Evolutionary conservation across 1,139 yeast species (phyloP), one percentile per base, ranked within the genome.

Genomic region (Yamadazyma dendronema): DNA sequence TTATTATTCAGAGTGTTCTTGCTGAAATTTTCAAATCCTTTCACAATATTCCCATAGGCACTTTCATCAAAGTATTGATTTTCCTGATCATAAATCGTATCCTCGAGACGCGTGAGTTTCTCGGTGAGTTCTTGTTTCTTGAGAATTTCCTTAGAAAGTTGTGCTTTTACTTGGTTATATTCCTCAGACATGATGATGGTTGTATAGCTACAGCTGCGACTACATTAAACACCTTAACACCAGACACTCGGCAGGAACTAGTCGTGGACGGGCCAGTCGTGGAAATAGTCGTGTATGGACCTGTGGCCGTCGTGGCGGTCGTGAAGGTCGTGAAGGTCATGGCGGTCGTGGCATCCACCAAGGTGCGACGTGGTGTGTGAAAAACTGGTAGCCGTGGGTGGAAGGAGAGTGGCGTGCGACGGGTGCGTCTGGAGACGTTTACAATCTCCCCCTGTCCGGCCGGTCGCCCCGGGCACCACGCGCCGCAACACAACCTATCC

Each of bases 1-100:
- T 68, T 72, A 36, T 64, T 64, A 33, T 54, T 49, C 11, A 64
- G 52, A 9, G 64, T 47, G 16, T 28, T 39, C 54, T 85, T 86
- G 37, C 82, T 71, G 56, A 86, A 85, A 50, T 80, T 84, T 41
- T 90, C 97, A 54, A 89, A 90, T 0, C 97, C 97, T 48, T 84
- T 84, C 24, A 89, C 85, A 24, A 92, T 83, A 56, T 88, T 88
- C 0, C 96, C 96, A 40, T 79, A 77, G 8, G 72, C 63, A 48
- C 71, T 60, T 41, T 84, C 90, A 36, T 82, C 78, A 38, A 92
- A 77, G 56, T 92, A 90, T 22, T 78, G 78, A 5, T 85, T 80
- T 58, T 92, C 97, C 46, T 79, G 79, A 40, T 81, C 84, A 62
- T 81, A 89, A n/a, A 92, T 83, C 39, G 78, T 76, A 44, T 88